Evolutionary conservation across 352 stramenopile genomes (phyloP).

Genomic region (Phytophthora palmivora): DNA sequence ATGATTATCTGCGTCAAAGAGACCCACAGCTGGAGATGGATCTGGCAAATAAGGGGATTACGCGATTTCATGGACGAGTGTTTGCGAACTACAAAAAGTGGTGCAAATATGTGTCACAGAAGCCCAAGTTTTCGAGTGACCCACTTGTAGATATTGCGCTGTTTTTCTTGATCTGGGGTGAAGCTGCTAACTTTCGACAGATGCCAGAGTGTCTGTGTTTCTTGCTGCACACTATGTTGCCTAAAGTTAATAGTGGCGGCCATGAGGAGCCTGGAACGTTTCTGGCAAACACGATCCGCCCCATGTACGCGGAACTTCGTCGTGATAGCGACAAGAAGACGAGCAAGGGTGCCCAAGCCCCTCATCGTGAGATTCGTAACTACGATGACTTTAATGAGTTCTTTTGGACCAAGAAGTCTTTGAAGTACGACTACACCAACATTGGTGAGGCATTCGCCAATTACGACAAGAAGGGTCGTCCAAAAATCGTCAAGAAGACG

Average conservation of each 20-base stretch:
- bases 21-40: slow-evolving; percentile 79
- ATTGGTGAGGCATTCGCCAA: slow-evolving; percentile 75
- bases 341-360: slow-evolving; percentile 67
- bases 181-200: slow-evolving; percentile 86
- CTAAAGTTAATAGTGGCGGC: slow-evolving; percentile 53
- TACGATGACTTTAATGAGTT: slow-evolving; percentile 92
- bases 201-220: slow-evolving; percentile 85
- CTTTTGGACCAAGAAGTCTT: slow-evolving; percentile 87
- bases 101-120: slow-evolving; percentile 85
- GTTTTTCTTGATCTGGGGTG: slow-evolving; percentile 88
- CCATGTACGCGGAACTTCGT: slow-evolving; percentile 78
- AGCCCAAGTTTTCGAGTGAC: slow-evolving; percentile 78
- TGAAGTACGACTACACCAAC: slow-evolving; percentile 75
- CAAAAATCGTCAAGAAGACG: slow-evolving; percentile 86
- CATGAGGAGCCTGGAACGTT: slow-evolving; percentile 73
- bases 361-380: slow-evolving; percentile 82
- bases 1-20: slow-evolving; percentile 52
- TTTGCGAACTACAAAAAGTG: slow-evolving; percentile 90
- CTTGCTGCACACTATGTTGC: slow-evolving; percentile 78
- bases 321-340: slow-evolving; percentile 88
- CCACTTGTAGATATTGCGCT: slow-evolving; percentile 77
- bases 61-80: slow-evolving; percentile 68
- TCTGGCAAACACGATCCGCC: slow-evolving; percentile 69
- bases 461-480: slow-evolving; percentile 80
- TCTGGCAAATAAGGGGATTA: slow-evolving; percentile 65